Evolutionary conservation across 805 yeast genomes (phyloP).

Genomic region (Candida loeiensis): DNA sequence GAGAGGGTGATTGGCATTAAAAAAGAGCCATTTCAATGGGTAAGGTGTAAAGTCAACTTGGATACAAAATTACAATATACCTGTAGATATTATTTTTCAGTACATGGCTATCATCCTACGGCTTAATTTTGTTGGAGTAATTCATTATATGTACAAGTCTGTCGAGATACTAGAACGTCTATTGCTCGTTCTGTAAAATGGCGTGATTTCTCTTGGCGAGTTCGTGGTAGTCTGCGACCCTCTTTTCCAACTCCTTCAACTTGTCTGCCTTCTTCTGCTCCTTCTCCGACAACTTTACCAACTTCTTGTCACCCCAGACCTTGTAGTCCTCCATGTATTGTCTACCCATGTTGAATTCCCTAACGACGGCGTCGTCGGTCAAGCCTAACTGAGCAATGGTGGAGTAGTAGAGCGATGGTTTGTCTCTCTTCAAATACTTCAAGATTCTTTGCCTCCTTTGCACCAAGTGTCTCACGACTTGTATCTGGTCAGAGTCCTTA

Average conservation of each 20-base stretch:
- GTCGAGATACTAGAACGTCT: neutral
- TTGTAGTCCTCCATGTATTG: conserved; percentile 74
- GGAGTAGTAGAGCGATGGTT: conserved; percentile 82
- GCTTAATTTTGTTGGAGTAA: too few species aligned
- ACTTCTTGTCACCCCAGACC: conserved; percentile 70
- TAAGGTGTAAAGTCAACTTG: too few species aligned
- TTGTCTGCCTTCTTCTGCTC: conserved; percentile 24
- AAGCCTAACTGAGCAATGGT: conserved; percentile 84
- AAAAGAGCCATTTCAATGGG: too few species aligned
- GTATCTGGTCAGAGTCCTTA: conserved; percentile 69
- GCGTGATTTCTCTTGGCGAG: conserved; percentile 37
- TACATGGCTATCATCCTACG: too few species aligned
- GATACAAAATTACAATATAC: too few species aligned
- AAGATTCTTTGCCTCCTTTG: conserved; percentile 85
- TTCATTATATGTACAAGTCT: conserved; percentile 10
- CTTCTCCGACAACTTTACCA: conserved; percentile 45
- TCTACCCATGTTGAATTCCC: conserved; percentile 79
- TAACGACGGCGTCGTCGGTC: conserved; percentile 69
- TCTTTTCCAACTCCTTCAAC: conserved; percentile 33
- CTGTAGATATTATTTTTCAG: too few species aligned
- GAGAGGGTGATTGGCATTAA: neutral
- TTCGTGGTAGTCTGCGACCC: conserved; percentile 36
- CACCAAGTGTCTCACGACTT: conserved; percentile 74
- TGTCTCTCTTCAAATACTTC: conserved; percentile 73
- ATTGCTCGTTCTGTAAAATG: conserved; percentile 9